Conservation (phyloP, 768 basidiomycete species). For the Baorangia bicolor region DNA sequence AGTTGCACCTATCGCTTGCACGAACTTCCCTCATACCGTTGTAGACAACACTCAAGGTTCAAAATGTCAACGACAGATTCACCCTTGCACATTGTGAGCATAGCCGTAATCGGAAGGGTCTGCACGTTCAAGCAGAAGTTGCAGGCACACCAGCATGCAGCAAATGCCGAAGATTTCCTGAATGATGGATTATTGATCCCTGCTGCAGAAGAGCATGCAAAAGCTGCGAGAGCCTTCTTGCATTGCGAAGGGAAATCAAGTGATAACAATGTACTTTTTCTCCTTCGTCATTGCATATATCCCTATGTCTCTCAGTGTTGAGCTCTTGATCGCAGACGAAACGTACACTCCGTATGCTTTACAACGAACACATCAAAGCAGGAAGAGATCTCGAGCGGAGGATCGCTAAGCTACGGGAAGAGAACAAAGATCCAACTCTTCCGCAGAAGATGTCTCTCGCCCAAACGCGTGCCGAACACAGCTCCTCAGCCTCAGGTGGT, state of each 20-base stretch:
- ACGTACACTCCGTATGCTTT: slow-evolving; percentile 71
- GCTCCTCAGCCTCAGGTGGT: slow-evolving; percentile 15
- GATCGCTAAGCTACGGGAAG: slow-evolving; percentile 68
- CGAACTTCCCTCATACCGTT: background rate
- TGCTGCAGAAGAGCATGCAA: slow-evolving; percentile 70
- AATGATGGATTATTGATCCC: slow-evolving; percentile 67
- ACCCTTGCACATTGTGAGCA: slow-evolving; percentile 51
- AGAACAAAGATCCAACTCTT: slow-evolving; percentile 73
- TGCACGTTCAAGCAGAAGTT: slow-evolving; percentile 3
- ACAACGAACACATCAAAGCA: slow-evolving; percentile 71
- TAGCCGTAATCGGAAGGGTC: background rate
- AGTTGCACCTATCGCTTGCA: background rate
- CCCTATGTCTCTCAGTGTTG: slow-evolving; percentile 1
- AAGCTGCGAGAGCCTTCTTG: slow-evolving; percentile 74
- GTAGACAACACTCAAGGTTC: background rate
- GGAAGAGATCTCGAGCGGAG: slow-evolving; percentile 69
- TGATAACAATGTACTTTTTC: slow-evolving; percentile 62
- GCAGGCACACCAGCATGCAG: slow-evolving; percentile 81
- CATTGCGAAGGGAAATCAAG: slow-evolving; percentile 70
- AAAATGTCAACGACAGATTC: slow-evolving; percentile 40
- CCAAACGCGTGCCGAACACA: slow-evolving; percentile 24
- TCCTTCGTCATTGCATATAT: background rate
- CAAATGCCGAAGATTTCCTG: slow-evolving; percentile 72
- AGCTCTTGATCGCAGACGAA: slow-evolving; percentile 53
- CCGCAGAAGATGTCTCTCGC: slow-evolving; percentile 54